phyloP scores from a whole-genome alignment of 805 yeast genomes.

The Cyberlindnera sargentensis region DNA sequence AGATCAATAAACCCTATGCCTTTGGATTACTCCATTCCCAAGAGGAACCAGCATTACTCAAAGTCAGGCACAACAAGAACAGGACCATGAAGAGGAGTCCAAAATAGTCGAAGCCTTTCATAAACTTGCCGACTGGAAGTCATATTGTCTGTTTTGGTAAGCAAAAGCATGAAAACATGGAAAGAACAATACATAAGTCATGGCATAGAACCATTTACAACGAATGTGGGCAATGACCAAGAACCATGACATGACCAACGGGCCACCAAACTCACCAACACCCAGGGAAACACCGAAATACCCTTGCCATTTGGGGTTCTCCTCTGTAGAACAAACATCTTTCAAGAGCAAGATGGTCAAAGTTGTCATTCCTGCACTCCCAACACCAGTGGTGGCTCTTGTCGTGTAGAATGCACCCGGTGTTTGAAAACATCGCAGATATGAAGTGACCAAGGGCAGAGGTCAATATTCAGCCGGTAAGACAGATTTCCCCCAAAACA shows the following conservation, averaged over 20 bases:
- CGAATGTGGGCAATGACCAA: constrained; percentile 23
- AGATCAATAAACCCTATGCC: background rate
- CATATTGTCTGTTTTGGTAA: constrained; percentile 1
- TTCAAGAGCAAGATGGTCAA: constrained; percentile 44
- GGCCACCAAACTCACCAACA: constrained; percentile 48
- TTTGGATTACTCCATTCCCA: constrained; percentile 4
- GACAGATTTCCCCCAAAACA: constrained; percentile 44
- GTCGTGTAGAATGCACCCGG: constrained; percentile 41
- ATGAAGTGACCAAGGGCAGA: constrained; percentile 39
- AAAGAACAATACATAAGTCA: constrained; percentile 30
- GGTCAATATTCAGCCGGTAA: constrained; percentile 33
- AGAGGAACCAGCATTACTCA: constrained; percentile 7
- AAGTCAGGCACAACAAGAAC: constrained; percentile 8
- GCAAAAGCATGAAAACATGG: background rate
- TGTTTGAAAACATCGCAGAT: constrained; percentile 38
- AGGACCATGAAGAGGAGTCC: constrained; percentile 4
- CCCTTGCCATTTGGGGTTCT: constrained; percentile 52
- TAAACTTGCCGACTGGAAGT: constrained; percentile 1
- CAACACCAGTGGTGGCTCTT: constrained; percentile 50
- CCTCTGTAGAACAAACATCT: constrained; percentile 42
- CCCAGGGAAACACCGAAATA: constrained; percentile 44
- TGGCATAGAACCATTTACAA: constrained; percentile 51
- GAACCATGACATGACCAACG: constrained; percentile 47
- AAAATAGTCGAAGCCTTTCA: constrained; percentile 3
- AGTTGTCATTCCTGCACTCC: constrained; percentile 46